Evolutionary conservation across 495 filamentous ascomycete genomes (phyloP), one percentile per base, ranked within the genome.

Genomic region (Neurospora sp.): DNA sequence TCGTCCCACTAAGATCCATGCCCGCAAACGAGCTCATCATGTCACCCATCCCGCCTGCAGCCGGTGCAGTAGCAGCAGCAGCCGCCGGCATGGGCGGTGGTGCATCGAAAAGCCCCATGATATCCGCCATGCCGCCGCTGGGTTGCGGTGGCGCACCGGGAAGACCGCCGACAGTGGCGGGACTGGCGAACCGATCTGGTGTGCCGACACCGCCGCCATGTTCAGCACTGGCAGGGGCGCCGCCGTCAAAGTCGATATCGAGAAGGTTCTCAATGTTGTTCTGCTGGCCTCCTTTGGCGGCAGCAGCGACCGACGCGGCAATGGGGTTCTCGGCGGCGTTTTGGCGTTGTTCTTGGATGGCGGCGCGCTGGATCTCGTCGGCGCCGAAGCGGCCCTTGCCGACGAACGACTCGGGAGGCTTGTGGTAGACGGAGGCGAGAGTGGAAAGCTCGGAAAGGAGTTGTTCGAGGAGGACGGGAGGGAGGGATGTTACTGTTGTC

Each of bases 341-440:
- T 80, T 98, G 90, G 73, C 92, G 88, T 86, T 97, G 93, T 85
- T 96, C 95, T 87, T 97, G 95, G 76, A 99, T 98, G 74, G 96
- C 96, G 49, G 95, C 94, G 77, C 91, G 91, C 82, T 98, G 96
- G 77, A 98, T 93, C 71, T 93, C 95, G 79, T 97, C 95, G 49
- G 95, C 94, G 35, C 93, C 87, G 4, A 93, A 91, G 18, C 96
- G 89, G 20, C 96, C 96, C 44, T 91, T 90, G 70, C 96, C 90
- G 87, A 99, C 98, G n/a, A 99, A 95, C 71, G 96, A 94, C 77
- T 98, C 93, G 6, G 98, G 96, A 7, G 96, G 96, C 81, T 98
- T 98, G 38, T 98, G 89, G 80, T 99, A 99, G 72, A 99, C 94
- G 5, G 96, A 98, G 8, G 96, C 95, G 4, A 98, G 87, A 0